Evolutionary conservation across 352 stramenopile genomes (phyloP), one percentile per base, ranked within the genome.

Genomic region (Phytopythium aichiense): DNA sequence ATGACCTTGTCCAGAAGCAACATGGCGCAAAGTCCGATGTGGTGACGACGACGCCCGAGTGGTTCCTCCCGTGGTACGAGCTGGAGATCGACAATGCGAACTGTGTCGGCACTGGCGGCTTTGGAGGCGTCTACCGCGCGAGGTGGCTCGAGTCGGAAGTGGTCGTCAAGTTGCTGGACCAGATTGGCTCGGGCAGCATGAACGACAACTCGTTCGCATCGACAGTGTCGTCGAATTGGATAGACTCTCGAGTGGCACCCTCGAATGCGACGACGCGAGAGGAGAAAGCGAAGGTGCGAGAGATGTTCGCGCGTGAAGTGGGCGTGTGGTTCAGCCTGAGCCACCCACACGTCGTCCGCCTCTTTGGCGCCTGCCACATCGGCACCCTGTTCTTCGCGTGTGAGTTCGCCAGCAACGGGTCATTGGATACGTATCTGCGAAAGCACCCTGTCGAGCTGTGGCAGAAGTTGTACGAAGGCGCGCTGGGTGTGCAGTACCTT

Each of bases 301-400:
- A 23, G 12, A 65, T 62, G 51, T 69, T 69, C 43, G 51, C 35
- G 12, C 64, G 28, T 4, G 64, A 70, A 56, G 64, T 70, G 11
- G 22, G 56, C 15, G 58, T 70, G n/a, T 70, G 64, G 60, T 67
- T 70, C 35, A 35, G 49, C 1, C 50, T 70, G 18, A 63, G 33
- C n/a, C 64, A 70, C 31, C 64, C 64, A 16, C 48, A 70, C 11
- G 54, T 70, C 25, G 56, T 70, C 25, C 48, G 45, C 25, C 59
- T 70, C 8, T 66, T 67, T 2, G 64, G 64, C 6, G 58, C 64
- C 4, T 69, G 58, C 23, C 58, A 69, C 31, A 40, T 69, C 4
- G 46, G 54, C 0, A 57, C 22, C 7, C 64, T 38, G 0, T 66
- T 63, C 23, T 69, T 69, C 38, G 64, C 49, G 35, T 72, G 56